Evolutionary conservation across 305 asterid species (phyloP), one percentile per base, ranked within the genome.

Genomic region (Plantago coronopus): DNA sequence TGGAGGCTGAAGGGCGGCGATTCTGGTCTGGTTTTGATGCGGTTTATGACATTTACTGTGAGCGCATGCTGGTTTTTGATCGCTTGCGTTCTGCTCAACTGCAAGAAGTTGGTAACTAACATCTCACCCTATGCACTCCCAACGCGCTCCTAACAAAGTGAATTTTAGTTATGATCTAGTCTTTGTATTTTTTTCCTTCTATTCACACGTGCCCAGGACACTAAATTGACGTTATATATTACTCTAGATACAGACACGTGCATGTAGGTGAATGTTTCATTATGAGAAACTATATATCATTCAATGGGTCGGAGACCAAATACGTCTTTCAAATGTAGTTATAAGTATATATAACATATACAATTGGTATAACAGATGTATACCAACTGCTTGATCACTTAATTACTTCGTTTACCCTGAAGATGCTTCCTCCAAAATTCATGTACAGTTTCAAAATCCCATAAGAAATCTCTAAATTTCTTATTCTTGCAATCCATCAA

Each of bases 11-110:
- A 76, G 91, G 91, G 37, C 67, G 89, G 18, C 95, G 83, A 58
- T 88, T 91, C 71, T 89, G 95, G 96, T 89, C 91, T 5, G 89
- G 89, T 55, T 87, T 89, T 68, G 95, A 85, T 82, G 91, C 96
- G 46, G 83, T 93, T 23, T 87, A 93, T 67, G 96, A 82, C 64
- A 76, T 73, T 15, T 93, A 89, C 76, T 75, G 82, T 21, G 89
- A 87, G 44, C 79, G 85, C 48, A 89, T 93, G 99, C 91, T 87
- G 59, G 69, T 74, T 65, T 85, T 79, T 50, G 94, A 89, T 59
- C 91, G 81, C 14, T 50, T 73, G 29, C 84, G 55, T 72, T 82
- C 86, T 68, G 97, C 85, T 78, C 99, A 78, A 54, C 83, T 89
- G 76, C 83, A 64, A 3, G 89, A 93, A 81, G 69, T 81, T 66